Percentiles rank a stretch among this genome's conserved stretches.
These are phyloP conservation scores for Eimeria maxima DNA, from an alignment of 169 alveolate genomes.

Conservation along the genomic window DNA sequence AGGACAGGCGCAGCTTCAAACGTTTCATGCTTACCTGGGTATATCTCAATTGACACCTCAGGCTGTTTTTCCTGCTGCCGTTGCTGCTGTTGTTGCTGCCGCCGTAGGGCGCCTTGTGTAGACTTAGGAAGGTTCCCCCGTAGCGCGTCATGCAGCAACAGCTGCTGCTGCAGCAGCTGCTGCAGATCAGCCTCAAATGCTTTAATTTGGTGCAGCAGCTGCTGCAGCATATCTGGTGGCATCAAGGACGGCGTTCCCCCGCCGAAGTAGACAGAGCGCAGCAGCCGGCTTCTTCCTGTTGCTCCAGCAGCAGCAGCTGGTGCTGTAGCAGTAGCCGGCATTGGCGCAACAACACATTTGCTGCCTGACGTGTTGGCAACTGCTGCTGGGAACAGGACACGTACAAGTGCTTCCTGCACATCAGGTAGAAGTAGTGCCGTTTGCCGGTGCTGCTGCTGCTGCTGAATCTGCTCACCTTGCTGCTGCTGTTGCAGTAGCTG, in stretches of 20 bases:
- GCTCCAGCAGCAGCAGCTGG: constrained; percentile 42
- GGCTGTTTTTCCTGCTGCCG: background rate
- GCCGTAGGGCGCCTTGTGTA: background rate
- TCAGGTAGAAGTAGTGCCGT: background rate
- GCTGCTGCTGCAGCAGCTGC: constrained; percentile 67
- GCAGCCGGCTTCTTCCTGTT: constrained; percentile 27
- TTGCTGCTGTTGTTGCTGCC: background rate
- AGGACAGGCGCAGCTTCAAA: background rate
- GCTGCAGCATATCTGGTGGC: constrained; percentile 70
- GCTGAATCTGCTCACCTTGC: constrained; percentile 17
- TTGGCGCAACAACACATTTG: background rate
- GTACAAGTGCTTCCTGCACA: constrained; percentile 1
- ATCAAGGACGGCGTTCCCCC: constrained; percentile 67
- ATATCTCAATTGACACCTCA: constrained; percentile 64
- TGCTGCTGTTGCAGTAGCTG: constrained; percentile 40
- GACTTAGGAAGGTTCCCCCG: background rate
- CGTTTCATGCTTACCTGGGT: constrained; percentile 22
- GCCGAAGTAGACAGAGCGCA: constrained; percentile 55
- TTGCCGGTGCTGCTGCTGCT: constrained; percentile 13
- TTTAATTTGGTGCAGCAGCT: constrained; percentile 41
- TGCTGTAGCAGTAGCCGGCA: constrained; percentile 1
- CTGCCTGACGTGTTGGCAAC: background rate
- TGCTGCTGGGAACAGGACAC: background rate
- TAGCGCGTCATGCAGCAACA: background rate
- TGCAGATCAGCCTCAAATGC: constrained; percentile 22